Evolutionary conservation across 192 early-diverging fungal genomes (phyloP), one percentile per base, ranked within the genome.

Genomic region (Piromyces finnis): DNA sequence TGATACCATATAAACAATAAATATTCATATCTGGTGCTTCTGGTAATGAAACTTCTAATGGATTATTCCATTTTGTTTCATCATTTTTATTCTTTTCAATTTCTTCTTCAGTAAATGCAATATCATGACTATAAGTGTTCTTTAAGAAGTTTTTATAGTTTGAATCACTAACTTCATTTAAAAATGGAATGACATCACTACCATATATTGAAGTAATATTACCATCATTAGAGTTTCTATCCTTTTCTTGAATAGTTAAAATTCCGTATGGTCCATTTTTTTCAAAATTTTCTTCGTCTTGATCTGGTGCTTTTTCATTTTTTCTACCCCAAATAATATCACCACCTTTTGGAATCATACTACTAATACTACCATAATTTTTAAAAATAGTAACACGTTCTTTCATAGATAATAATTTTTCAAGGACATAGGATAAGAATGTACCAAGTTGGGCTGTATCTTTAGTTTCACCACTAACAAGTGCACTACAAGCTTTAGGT

Each of bases 291-390:
- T 68, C 51, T 22, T n/a, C 17, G 5, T 68, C n/a, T 77, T 95
- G 94, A 81, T 96, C 95, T 14, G 95, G 95, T 2, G 95, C 93
- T 28, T 85, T 79, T 0, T 80, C 79, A 11, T 82, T 36, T 29
- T 29, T 28, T 29, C 87, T 86, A 16, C 96, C 95, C 95, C 95
- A 97, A 29, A 96, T 82, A 12, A 84, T 84, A 29, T 92, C 85
- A 36, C 94, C 95, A 77, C 96, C 96, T 82, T 94, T 94, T 79
- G 93, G 94, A 27, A 96, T 85, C 87, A 97, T 87, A 17, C 92
- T 90, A 1, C 88, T 86, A 28, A 92, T 84, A 22, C 94, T 94
- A 27, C 89, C 92, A 94, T 94, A 97, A 29, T 90, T 92, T 16
- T 94, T 92, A 82, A 95, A 93, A 2, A 97, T 84, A 22, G 88